Conservation (phyloP, 2,329 filamentous ascomycete genomes). For the Beauveria bassiana region DNA sequence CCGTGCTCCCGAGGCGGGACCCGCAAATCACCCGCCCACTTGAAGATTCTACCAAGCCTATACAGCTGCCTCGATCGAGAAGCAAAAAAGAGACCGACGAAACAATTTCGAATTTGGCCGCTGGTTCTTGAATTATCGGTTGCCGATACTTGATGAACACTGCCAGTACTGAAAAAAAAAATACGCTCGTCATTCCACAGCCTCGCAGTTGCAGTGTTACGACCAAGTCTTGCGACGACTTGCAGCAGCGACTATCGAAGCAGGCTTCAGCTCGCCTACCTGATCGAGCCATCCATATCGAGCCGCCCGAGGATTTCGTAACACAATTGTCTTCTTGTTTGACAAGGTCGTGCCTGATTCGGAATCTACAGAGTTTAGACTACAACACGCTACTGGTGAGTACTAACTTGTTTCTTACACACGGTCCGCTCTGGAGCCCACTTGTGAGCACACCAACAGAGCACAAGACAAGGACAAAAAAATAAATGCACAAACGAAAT, state of each 20-base stretch:
- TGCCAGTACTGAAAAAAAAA: neutral
- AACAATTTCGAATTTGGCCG: neutral
- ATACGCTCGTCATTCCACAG: neutral
- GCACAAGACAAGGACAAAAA: neutral
- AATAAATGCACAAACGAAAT: neutral
- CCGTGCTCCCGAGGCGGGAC: too few species aligned
- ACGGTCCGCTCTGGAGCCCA: neutral
- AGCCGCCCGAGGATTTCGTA: neutral
- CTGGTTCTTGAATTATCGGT: neutral
- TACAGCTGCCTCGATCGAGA: neutral
- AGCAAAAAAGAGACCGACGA: neutral
- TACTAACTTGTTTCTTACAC: slow-evolving; percentile 11
- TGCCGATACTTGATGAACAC: neutral
- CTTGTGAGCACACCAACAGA: neutral
- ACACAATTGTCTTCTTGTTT: neutral
- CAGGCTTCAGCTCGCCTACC: neutral
- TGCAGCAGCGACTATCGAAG: neutral
- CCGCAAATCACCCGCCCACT: too few species aligned
- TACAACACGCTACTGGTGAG: slow-evolving; percentile 4
- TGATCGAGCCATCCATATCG: neutral
- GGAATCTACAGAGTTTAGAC: neutral
- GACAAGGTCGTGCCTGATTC: neutral
- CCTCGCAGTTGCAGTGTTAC: neutral
- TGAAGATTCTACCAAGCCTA: too few species aligned
- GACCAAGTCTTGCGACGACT: neutral